A percentile compares a stretch with the other conserved stretches of the same genome.
Conservation (phyloP, 1,284 basidiomycete genomes). For the Fomes fomentarius region DNA sequence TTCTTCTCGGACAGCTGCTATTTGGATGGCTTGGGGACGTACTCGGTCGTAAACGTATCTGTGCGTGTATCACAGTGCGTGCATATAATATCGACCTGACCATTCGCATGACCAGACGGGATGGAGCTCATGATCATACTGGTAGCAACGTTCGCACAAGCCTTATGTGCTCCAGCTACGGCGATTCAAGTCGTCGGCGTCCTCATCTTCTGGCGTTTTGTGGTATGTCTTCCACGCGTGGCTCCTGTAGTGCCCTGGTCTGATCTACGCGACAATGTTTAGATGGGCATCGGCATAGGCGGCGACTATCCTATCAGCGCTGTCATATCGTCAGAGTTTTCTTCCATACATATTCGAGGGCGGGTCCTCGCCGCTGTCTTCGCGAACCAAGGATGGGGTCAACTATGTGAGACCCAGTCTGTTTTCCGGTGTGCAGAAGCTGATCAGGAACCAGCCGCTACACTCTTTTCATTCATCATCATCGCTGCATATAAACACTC, state of each 20-base stretch:
- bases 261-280: too few species aligned
- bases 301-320: conserved; percentile 74
- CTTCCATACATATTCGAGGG: conserved; percentile 72
- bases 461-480: conserved; percentile 70
- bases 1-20: conserved; percentile 56
- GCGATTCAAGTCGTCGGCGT: conserved; percentile 74
- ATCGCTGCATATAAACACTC: conserved; percentile 69
- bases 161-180: conserved; percentile 58
- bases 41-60: conserved; percentile 74
- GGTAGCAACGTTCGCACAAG: conserved; percentile 63
- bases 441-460: too few species aligned
- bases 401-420: conserved; percentile 55
- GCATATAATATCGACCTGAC: too few species aligned
- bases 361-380: conserved; percentile 77
- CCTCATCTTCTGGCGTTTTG: conserved; percentile 70
- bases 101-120: conserved; percentile 52
- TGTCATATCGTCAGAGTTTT: conserved; percentile 78
- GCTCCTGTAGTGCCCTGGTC: conserved; percentile 1
- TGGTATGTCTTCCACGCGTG: conserved; percentile 41
- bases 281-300: conserved; percentile 74
- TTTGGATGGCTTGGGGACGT: conserved; percentile 77
- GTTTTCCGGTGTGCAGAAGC: too few species aligned
- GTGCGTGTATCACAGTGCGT: conserved; percentile 50
- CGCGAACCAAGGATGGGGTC: conserved; percentile 71
- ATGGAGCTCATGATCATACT: conserved; percentile 76